These are phyloP conservation scores for Ceratobasidium sp. DNA, from an alignment of 1,284 basidiomycete genomes.

Conservation along the genomic window DNA sequence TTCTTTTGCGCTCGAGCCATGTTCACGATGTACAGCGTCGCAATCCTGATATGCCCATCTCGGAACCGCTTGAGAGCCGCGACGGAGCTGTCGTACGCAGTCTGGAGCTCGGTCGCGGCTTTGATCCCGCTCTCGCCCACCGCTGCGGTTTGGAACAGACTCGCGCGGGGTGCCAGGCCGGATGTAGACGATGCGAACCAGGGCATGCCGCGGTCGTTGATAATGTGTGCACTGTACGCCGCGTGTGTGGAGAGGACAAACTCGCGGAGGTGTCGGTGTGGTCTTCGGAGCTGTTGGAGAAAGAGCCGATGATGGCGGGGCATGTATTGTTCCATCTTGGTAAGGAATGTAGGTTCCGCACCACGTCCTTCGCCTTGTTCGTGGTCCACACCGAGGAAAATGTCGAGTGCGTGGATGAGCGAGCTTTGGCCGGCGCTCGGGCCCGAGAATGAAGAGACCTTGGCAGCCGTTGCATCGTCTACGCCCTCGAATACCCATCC, in stretches of 20 bases:
- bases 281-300: conserved; percentile 80
- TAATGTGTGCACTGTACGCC: conserved; percentile 23
- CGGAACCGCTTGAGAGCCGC: conserved; percentile 82
- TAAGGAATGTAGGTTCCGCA: conserved; percentile 71
- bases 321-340: conserved; percentile 91
- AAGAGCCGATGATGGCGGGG: conserved; percentile 91
- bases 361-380: conserved; percentile 51
- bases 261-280: conserved; percentile 69
- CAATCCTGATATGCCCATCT: conserved; percentile 90
- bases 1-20: conserved; percentile 62
- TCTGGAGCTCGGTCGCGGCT: conserved; percentile 47
- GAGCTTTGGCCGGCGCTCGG: conserved; percentile 92
- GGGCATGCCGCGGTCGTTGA: conserved; percentile 49
- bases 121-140: conserved; percentile 51
- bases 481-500: conserved; percentile 89
- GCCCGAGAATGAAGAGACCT: conserved; percentile 76
- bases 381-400: conserved; percentile 91
- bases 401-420: conserved; percentile 74
- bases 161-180: conserved; percentile 34
- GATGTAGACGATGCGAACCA: conserved; percentile 58
- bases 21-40: conserved; percentile 85
- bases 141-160: conserved; percentile 47
- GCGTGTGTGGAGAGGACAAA: conserved; percentile 59
- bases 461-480: conserved; percentile 64
- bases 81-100: conserved; percentile 80